phyloP scores from a whole-genome alignment of 805 yeast genomes.

The Jamesozyma hellenica region DNA sequence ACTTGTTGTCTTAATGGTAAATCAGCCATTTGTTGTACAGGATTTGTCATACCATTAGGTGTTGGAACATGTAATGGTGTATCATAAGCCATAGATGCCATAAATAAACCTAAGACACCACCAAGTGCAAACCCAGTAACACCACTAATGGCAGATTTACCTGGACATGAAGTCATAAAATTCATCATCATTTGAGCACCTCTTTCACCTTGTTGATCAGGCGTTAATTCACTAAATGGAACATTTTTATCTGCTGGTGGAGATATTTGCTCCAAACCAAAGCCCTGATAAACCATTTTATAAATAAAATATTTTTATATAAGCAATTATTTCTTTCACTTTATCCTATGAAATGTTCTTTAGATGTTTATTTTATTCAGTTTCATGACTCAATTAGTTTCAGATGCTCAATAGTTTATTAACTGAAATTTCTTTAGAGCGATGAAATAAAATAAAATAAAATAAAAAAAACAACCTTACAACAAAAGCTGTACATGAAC shows the following conservation, averaged over 20 bases:
- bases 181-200: constrained; percentile 79
- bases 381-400: too few species aligned
- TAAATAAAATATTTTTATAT: too few species aligned
- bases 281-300: constrained; percentile 33
- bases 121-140: constrained; percentile 91
- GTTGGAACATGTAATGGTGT: constrained; percentile 30
- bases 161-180: constrained; percentile 89
- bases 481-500: too few species aligned
- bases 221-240: constrained; percentile 62
- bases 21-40: constrained; percentile 54
- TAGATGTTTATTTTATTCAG: too few species aligned
- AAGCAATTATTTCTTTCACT: neutral
- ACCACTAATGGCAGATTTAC: constrained; percentile 84
- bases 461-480: too few species aligned
- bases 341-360: neutral
- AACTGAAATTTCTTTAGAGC: too few species aligned
- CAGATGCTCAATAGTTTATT: too few species aligned
- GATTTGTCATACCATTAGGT: constrained; percentile 7
- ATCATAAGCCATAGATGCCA: constrained; percentile 56
- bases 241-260: constrained; percentile 35
- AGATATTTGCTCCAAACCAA: constrained; percentile 33
- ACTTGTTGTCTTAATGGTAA: constrained; percentile 88
- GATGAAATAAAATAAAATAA: too few species aligned
- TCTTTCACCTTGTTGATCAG: constrained; percentile 85
- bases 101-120: constrained; percentile 90